Conservation (phyloP, 345 rosid species). For the Salix purpurea region DNA sequence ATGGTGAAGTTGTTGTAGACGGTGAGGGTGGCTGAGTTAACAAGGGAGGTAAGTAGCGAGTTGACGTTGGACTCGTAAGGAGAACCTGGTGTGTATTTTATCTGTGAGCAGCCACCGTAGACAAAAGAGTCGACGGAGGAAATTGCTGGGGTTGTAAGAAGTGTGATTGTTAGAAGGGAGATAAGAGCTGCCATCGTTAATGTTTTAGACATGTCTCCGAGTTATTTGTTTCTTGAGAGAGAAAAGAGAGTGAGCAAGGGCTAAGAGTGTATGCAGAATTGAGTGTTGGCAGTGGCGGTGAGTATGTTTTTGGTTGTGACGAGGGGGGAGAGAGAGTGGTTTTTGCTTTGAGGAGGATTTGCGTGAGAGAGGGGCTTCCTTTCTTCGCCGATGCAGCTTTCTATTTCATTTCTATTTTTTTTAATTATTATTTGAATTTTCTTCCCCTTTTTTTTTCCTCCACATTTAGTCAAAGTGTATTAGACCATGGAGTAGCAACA, state of each 20-base stretch:
- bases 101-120: constrained; percentile 27
- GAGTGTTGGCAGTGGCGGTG: background rate
- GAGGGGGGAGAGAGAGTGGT: constrained; percentile 1
- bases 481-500: background rate
- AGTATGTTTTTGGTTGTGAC: background rate
- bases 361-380: constrained; percentile 45
- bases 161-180: background rate
- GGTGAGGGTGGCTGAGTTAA: constrained; percentile 29
- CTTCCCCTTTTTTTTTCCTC: background rate
- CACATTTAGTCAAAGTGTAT: too few relatives aligned
- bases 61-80: constrained; percentile 30
- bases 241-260: background rate
- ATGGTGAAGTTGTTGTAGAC: constrained; percentile 26
- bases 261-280: background rate
- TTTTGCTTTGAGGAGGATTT: constrained; percentile 52
- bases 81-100: constrained; percentile 18
- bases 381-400: background rate
- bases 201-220: constrained; percentile 3
- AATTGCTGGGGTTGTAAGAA: constrained; percentile 5
- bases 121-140: constrained; percentile 21
- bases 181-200: background rate
- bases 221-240: background rate
- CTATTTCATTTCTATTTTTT: constrained; percentile 13
- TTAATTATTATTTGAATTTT: background rate
- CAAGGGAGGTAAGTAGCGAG: constrained; percentile 26